Percentiles rank a stretch among this genome's conserved stretches.
Conservation (phyloP, 306 rosid genomes). For the Vicia sativa region DNA sequence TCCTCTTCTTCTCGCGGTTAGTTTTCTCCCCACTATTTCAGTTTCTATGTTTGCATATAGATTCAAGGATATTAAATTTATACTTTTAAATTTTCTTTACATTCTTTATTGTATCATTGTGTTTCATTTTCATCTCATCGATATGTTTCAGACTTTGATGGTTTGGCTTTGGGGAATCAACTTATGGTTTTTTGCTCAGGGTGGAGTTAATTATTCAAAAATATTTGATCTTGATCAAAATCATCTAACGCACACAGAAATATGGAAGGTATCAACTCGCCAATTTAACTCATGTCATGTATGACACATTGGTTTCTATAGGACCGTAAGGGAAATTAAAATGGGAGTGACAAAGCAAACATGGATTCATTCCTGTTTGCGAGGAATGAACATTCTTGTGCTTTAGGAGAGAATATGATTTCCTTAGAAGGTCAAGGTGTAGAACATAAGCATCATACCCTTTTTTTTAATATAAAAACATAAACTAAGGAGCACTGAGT, state of each 20-base stretch:
- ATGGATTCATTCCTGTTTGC: conserved; percentile 22
- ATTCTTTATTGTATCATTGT: conserved; percentile 30
- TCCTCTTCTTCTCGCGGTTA: conserved; percentile 93
- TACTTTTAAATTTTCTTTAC: conserved; percentile 22
- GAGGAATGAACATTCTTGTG: conserved; percentile 8
- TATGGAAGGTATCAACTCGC: conserved; percentile 80
- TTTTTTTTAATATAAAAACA: background rate
- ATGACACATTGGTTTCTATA: conserved; percentile 2
- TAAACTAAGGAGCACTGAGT: conserved; percentile 1
- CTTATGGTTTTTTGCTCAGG: conserved; percentile 79
- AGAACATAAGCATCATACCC: conserved; percentile 3
- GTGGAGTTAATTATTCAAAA: conserved; percentile 71
- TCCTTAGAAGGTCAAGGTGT: conserved; percentile 9
- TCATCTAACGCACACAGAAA: conserved; percentile 84
- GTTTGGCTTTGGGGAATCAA: conserved; percentile 99
- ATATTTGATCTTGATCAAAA: conserved; percentile 89
- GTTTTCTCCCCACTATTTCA: conserved; percentile 36
- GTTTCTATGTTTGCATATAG: conserved; percentile 26
- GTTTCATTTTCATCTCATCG: conserved; percentile 35
- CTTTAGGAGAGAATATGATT: conserved; percentile 14
- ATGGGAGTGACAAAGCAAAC: conserved; percentile 2
- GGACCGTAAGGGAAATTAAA: conserved; percentile 14
- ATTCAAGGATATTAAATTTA: conserved; percentile 18
- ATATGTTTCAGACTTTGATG: conserved; percentile 74
- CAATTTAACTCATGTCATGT: conserved; percentile 30